These are phyloP conservation scores for Thuidium tamariscinum DNA, from an alignment of 225 moss, liverwort and hornwort species.

Conservation along the genomic window DNA sequence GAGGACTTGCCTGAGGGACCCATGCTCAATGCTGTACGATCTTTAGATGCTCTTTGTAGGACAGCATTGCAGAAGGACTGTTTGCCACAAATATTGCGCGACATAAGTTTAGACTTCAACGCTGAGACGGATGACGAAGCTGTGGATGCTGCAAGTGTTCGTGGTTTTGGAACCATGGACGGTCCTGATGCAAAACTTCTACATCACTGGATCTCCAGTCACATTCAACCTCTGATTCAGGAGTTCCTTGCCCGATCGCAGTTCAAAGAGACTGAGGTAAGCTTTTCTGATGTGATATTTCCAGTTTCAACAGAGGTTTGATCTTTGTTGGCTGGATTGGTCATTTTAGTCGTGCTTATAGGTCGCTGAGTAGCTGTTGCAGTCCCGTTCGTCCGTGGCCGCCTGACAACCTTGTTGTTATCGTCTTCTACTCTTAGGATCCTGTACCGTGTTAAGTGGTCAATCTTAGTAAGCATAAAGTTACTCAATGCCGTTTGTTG, in stretches of 20 bases:
- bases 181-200: constrained; percentile 50
- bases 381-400: neutral
- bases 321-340: neutral
- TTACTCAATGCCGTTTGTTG: neutral
- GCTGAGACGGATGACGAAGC: constrained; percentile 24
- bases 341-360: neutral
- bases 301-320: neutral
- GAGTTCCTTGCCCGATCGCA: constrained; percentile 32
- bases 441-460: neutral
- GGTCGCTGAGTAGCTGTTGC: neutral
- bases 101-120: constrained; percentile 33
- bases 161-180: constrained; percentile 22
- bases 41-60: constrained; percentile 62
- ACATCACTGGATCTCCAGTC: constrained; percentile 51
- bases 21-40: constrained; percentile 52
- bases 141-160: constrained; percentile 12
- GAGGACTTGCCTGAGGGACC: constrained; percentile 42
- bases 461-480: neutral
- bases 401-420: neutral
- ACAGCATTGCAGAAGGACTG: constrained; percentile 34
- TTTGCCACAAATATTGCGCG: constrained; percentile 44
- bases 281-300: neutral
- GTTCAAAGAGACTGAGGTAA: constrained; percentile 57
- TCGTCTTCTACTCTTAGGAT: neutral
- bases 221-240: constrained; percentile 47